Evolutionary conservation across 148 eudicot genomes (phyloP), one percentile per base, ranked within the genome.

Genomic region (Chenopodium berlandieri): DNA sequence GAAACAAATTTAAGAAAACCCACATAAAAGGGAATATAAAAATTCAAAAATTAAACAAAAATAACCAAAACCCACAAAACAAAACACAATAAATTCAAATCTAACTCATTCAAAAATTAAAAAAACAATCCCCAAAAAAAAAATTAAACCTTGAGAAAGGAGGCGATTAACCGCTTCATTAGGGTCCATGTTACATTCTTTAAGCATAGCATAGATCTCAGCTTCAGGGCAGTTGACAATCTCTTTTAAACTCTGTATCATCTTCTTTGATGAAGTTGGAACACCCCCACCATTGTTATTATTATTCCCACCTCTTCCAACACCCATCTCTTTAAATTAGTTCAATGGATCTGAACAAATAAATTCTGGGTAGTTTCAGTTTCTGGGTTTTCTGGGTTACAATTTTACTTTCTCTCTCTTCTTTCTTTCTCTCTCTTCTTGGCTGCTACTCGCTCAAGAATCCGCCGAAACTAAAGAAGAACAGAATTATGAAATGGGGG

Each of bases 101-200:
- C 71, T 63, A 58, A 16, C 58, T 34, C 46, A 52, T 12, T 50
- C 14, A 68, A 56, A 30, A 65, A 12, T 34, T 25, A 17, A 73
- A 2, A n/a, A 76, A 37, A 23, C 27, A 0, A 2, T 7, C 14
- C 14, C 66, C 31, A 60, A 58, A 27, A 71, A n/a, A 69, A 74
- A n/a, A 10, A 32, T 31, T 32, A 48, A 66, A 27, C 99, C 98
- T 92, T 92, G 99, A 75, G 93, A 69, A 56, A 96, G 92, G 48
- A 96, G 98, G 20, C 98, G 91, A 83, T 86, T 88, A 78, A 94
- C 97, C 37, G 99, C 89, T 83, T 94, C 99, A 86, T 89, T 89
- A 83, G 97, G 97, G 94, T 96, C 98, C 99, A 96, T 96, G 77
- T 96, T 89, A 85, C 97, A 96, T 11, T 96, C 99, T 83, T 91